phyloP scores from a whole-genome alignment of 176 grass and related monocot genomes.

The Pontederia paniculata region DNA sequence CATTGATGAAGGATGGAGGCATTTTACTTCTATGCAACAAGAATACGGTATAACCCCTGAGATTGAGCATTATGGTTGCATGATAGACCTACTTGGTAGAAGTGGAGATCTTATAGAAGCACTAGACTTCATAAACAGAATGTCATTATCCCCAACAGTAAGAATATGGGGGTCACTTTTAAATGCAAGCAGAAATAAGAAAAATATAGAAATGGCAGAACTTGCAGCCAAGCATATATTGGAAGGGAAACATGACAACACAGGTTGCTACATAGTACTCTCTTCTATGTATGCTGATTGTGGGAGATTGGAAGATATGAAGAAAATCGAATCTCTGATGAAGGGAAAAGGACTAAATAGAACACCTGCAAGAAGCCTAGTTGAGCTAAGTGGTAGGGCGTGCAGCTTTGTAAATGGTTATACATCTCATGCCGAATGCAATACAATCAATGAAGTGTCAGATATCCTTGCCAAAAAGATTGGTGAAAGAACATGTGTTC shows the following conservation, averaged over 20 bases:
- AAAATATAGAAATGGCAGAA: slow-evolving; percentile 71
- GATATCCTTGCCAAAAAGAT: slow-evolving; percentile 50
- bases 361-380: slow-evolving; percentile 42
- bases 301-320: slow-evolving; percentile 48
- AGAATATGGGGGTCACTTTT: slow-evolving; percentile 80
- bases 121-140: slow-evolving; percentile 59
- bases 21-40: slow-evolving; percentile 60
- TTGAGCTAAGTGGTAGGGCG: slow-evolving; percentile 33
- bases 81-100: slow-evolving; percentile 72
- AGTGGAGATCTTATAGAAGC: slow-evolving; percentile 41
- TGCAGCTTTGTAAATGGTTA: slow-evolving; percentile 66
- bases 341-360: slow-evolving; percentile 47
- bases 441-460: slow-evolving; percentile 43
- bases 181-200: slow-evolving; percentile 70
- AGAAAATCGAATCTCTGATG: slow-evolving; percentile 52
- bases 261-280: slow-evolving; percentile 68
- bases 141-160: slow-evolving; percentile 51
- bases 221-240: slow-evolving; percentile 65
- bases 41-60: slow-evolving; percentile 56
- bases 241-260: slow-evolving; percentile 62
- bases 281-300: slow-evolving; percentile 70
- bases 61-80: slow-evolving; percentile 84
- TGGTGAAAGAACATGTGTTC: slow-evolving; percentile 23
- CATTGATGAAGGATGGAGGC: slow-evolving; percentile 51
- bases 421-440: slow-evolving; percentile 32